These are phyloP conservation scores for Parsonsia alboflavescens DNA, from an alignment of 257 asterid genomes.

Conservation along the genomic window DNA sequence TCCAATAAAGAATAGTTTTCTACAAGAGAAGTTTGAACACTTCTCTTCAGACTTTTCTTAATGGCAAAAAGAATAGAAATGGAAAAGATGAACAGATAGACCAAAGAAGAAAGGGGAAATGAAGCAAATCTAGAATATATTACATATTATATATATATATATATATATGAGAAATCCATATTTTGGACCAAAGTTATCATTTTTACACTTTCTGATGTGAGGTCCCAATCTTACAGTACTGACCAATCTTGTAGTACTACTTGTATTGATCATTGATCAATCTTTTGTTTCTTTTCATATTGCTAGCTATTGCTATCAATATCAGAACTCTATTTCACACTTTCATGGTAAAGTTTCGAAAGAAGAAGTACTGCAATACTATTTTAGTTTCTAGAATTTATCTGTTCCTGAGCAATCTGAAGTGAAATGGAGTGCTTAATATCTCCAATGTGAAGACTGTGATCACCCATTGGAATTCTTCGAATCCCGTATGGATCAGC, in stretches of 20 bases:
- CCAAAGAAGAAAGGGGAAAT: neutral
- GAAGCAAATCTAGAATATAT: no score
- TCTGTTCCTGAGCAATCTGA: constrained; percentile 28
- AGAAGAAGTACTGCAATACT: neutral
- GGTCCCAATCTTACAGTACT: neutral
- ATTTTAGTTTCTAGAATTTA: constrained; percentile 19
- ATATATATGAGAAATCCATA: neutral
- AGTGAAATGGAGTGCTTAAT: constrained; percentile 51
- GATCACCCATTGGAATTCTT: constrained; percentile 82
- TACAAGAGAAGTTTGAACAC: neutral
- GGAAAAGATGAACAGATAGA: neutral
- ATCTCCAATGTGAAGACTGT: constrained; percentile 66
- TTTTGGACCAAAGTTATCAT: neutral
- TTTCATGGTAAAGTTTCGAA: neutral
- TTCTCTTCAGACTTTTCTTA: neutral
- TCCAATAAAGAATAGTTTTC: neutral
- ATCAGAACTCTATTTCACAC: neutral
- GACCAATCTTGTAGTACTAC: no score
- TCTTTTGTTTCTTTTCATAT: neutral
- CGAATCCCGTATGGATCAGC: constrained; percentile 64
- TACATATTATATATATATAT: neutral
- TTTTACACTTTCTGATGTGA: constrained; percentile 3
- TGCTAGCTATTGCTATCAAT: neutral
- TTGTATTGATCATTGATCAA: neutral
- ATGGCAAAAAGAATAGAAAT: neutral